Base-by-base conservation (phyloP, 2,329 filamentous ascomycete genomes). In the Colletotrichum agaves region DNA sequence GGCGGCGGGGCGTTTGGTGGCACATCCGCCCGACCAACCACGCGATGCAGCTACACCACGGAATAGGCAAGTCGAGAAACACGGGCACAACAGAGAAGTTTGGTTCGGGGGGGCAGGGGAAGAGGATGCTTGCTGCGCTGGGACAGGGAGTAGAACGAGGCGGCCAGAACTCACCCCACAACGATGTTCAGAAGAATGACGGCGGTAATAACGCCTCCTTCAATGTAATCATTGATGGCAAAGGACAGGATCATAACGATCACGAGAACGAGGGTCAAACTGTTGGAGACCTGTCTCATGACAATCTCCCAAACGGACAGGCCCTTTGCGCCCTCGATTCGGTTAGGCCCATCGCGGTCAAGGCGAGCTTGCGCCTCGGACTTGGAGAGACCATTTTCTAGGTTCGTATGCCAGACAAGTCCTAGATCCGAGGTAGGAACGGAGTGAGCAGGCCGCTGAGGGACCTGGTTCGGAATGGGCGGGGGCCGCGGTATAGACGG, bases 281-380 rank as follows among this genome's bases (percentile, higher is more conserved):
- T 91, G 81, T 93, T 93, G 72, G 90, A 91, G 73, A 93, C 86
- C 82, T 93, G 91, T 76, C 90, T 91, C 80, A 93, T 79, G 81
- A 93, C 85, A 81, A 93, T 91, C 81, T 91, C 87, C 88, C 90
- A 92, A 79, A 90, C 75, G 79, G 90, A 92, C 81, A 91, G 80
- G 79, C 89, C 88, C 80, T 90, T 88, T 83, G 89, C 87, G 80
- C 88, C 87, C 79, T 90, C 87, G 82, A 93, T 87, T 76, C 85
- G 86, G 82, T 93, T 93, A 73, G 87, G 85, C 72, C 91, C 91
- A 85, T 92, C 83, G 76, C 85, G 83, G 78, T 80, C 79, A 75
- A 93, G 84, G 77, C 90, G 90, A 81, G 83, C 83, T 78, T 85
- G 84, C 71, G 90, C 90, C 78, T 92, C 90, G 72, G 82, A 76